Conservation (phyloP, 192 early-diverging fungal genomes). For the Cetraspora pellucida region DNA sequence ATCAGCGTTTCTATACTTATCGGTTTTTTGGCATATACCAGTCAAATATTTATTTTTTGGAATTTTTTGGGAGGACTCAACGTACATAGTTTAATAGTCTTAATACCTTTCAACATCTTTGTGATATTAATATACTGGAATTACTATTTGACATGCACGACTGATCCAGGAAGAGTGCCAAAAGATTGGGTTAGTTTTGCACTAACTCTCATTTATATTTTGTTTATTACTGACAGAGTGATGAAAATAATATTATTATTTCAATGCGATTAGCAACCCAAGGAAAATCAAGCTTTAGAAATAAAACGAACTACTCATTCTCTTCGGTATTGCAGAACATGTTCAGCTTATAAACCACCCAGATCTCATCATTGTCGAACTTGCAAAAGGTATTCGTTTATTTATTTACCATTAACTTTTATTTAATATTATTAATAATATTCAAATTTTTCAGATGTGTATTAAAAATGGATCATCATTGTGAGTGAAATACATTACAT, state of each 20-base stretch:
- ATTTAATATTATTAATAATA: neutral
- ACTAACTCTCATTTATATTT: neutral
- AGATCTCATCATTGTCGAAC: constrained; percentile 78
- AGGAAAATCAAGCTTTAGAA: constrained; percentile 53
- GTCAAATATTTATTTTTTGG: constrained; percentile 69
- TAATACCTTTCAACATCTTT: constrained; percentile 77
- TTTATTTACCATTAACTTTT: constrained; percentile 1
- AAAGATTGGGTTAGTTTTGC: constrained; percentile 45
- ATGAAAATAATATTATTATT: neutral
- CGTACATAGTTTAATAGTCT: constrained; percentile 46
- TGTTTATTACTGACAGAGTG: neutral
- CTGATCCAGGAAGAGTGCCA: constrained; percentile 83
- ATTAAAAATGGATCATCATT: constrained; percentile 88
- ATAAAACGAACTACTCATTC: constrained; percentile 66
- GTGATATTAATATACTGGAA: constrained; percentile 82
- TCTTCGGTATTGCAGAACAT: constrained; percentile 72
- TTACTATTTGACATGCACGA: constrained; percentile 78
- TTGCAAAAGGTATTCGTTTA: constrained; percentile 54
- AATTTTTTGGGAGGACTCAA: constrained; percentile 50
- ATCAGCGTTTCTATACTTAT: constrained; percentile 61
- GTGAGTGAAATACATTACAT: constrained; percentile 35
- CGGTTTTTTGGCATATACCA: constrained; percentile 60
- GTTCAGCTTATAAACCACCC: constrained; percentile 69
- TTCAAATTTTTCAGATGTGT: constrained; percentile 53
- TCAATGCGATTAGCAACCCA: constrained; percentile 45